Base-by-base conservation (phyloP, 164 flowering plant species). In the Brasenia schreberi region DNA sequence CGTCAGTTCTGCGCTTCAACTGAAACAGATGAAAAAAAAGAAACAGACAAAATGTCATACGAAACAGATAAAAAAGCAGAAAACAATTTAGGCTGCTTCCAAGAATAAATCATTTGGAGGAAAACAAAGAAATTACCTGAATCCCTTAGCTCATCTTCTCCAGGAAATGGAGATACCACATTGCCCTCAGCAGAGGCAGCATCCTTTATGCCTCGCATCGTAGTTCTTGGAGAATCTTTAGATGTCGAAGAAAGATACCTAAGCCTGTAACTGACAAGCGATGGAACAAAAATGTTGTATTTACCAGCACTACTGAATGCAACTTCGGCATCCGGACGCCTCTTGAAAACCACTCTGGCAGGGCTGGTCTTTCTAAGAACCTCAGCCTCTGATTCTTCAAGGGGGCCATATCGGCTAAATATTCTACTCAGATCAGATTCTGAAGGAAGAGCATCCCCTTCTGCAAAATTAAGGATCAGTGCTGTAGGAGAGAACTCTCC, bases 271-370 rank as follows among this genome's bases (percentile, higher is more conserved):
- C 56, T 85, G 56, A 84, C 77, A 67, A 85, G 94, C 17, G 92
- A 81, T 23, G 92, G 89, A n/a, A 96, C 97, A 76, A 92, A 92
- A 58, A 75, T 82, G 67, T 83, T 84, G 75, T 77, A 89, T 69
- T 82, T 89, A 43, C 91, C 92, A 17, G 98, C 81, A 77, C 95
- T 94, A 72, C 92, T 88, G 74, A 87, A 90, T 63, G 98, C 98
- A 42, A 74, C 74, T 79, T 90, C 96, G 67, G 98, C 96, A 79
- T 92, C 92, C 33, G 73, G 64, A 12, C 74, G 75, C 61, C 74
- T 84, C 74, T 77, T 73, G 77, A 92, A 92, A n/a, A 92, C 82
- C 64, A 90, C 96, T 68, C 78, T 84, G 19, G 90, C 96, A 58
- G 86, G 80, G 39, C 49, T 83, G 52, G 77, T 79, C 67, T 90